These are phyloP conservation scores for Zygnema cylindricum DNA, from an alignment of 139 green algal species.

Conservation along the genomic window DNA sequence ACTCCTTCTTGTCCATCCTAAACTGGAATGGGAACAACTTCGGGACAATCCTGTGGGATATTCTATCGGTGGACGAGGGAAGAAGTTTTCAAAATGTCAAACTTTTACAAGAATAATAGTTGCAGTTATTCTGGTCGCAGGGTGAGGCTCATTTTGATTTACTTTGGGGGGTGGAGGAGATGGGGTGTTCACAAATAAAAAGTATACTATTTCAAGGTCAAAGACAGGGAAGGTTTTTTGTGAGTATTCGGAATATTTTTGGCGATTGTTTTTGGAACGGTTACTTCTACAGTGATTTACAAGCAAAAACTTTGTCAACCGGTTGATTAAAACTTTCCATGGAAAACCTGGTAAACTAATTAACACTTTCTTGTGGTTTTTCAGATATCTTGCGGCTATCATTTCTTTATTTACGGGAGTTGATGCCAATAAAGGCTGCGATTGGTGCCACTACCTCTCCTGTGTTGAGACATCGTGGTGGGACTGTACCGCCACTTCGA, in stretches of 20 bases:
- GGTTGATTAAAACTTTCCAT: no score
- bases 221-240: no score
- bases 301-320: no score
- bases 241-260: no score
- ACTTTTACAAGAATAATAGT: not conserved
- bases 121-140: not conserved
- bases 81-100: not conserved
- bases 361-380: no score
- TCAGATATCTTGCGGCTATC: constrained; percentile 19
- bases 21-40: constrained; percentile 3
- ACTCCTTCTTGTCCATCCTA: constrained; percentile 41
- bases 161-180: not conserved
- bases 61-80: not conserved
- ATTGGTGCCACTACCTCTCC: constrained; percentile 46
- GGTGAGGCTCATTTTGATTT: not conserved
- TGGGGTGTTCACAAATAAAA: no score
- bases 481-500: constrained; percentile 18
- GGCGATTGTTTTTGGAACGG: no score
- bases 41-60: not conserved
- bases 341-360: no score
- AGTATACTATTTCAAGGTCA: no score
- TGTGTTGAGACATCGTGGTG: constrained; percentile 36
- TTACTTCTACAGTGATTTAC: no score
- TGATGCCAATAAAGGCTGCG: constrained; percentile 45
- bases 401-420: constrained; percentile 18